These are phyloP conservation scores for sweet orange (Citrus sinensis) DNA, from an alignment of 345 rosid genomes.

Conservation along the genomic window DVS_A1.0 CM039164.1:26389501-26390000, in stretches of 20 bases:
- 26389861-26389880: not conserved
- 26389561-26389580: constrained; percentile 72
- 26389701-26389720: not conserved
- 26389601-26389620: constrained; percentile 94
- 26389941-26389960: not conserved
- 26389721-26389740: not conserved
- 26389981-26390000: not conserved
- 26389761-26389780: not conserved
- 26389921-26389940: not conserved
- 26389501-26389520: constrained; percentile 71
- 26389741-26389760: not conserved
- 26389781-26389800: not conserved
- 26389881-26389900: not conserved
- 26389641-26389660: constrained; percentile 25
- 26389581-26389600: constrained; percentile 80
- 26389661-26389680: not conserved
- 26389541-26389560: constrained; percentile 89
- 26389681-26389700: not conserved
- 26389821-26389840: not conserved
- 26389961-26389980: not conserved
- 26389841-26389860: not conserved
- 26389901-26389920: not conserved
- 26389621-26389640: constrained; percentile 97
- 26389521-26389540: constrained; percentile 57
- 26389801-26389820: not conserved